Conservation (phyloP, 1,139 yeast species). For the Meyerozyma elateridarum region DNA sequence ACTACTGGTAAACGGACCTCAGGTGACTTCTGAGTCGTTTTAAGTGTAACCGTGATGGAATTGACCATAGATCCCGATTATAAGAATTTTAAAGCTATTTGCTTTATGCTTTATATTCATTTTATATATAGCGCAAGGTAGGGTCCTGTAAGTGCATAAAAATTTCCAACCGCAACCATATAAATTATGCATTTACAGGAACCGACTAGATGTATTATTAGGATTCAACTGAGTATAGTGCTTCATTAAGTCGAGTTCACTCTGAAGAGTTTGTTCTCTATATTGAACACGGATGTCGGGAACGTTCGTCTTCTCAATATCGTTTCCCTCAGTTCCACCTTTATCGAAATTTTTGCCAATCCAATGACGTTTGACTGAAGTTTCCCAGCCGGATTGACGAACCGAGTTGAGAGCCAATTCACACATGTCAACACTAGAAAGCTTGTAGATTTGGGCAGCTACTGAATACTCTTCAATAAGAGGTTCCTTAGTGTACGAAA, state of each 20-base stretch:
- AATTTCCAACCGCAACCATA: no score
- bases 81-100: no score
- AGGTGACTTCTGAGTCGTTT: no score
- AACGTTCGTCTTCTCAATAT: constrained; percentile 89
- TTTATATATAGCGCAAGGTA: no score
- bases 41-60: no score
- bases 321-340: constrained; percentile 74
- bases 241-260: constrained; percentile 70
- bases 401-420: constrained; percentile 78
- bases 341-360: constrained; percentile 64
- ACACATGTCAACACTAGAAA: constrained; percentile 94
- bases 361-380: constrained; percentile 84
- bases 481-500: constrained; percentile 96
- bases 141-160: no score
- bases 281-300: constrained; percentile 83
- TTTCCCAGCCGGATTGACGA: constrained; percentile 88
- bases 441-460: constrained; percentile 93
- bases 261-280: constrained; percentile 72
- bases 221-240: constrained; percentile 49
- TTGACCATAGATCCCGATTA: no score
- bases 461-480: constrained; percentile 95
- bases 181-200: no score
- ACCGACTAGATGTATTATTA: no score
- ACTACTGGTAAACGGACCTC: constrained; percentile 33
- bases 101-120: no score